Conservation (phyloP, 805 yeast genomes). For the Metschnikowia gelsemii region DNA sequence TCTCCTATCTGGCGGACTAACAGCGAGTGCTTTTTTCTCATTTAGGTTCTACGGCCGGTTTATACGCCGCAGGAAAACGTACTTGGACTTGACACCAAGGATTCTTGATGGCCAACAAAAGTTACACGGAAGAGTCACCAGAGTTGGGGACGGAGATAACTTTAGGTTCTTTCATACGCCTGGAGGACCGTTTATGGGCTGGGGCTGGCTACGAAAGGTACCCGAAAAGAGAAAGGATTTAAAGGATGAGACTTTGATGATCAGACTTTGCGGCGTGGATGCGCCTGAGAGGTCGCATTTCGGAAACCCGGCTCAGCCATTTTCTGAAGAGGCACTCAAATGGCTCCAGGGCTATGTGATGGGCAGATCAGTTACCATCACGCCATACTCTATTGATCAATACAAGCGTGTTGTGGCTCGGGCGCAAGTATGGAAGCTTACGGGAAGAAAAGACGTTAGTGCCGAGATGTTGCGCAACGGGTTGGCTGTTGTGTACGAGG, state of each 20-base stretch:
- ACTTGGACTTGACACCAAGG: conserved; percentile 39
- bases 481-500: conserved; percentile 84
- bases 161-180: conserved; percentile 92
- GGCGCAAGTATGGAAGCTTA: conserved; percentile 56
- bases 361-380: conserved; percentile 67
- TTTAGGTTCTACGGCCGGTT: conserved; percentile 35
- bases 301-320: conserved; percentile 91
- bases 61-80: conserved; percentile 33
- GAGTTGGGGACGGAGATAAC: conserved; percentile 96
- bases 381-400: conserved; percentile 83
- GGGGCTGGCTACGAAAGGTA: conserved; percentile 83
- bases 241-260: conserved; percentile 68
- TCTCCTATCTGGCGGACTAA: conserved; percentile 36
- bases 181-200: conserved; percentile 82
- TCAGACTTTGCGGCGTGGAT: conserved; percentile 89
- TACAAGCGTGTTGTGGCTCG: conserved; percentile 85
- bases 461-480: conserved; percentile 84
- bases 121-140: conserved; percentile 68
- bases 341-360: conserved; percentile 71
- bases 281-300: conserved; percentile 96
- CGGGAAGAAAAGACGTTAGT: conserved; percentile 76
- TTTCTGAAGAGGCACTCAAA: conserved; percentile 72
- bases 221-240: conserved; percentile 53
- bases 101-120: conserved; percentile 29
- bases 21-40: conserved; percentile 29